phyloP scores from a whole-genome alignment of 2,329 filamentous ascomycete species.

The Colletotrichum camelliae region DNA sequence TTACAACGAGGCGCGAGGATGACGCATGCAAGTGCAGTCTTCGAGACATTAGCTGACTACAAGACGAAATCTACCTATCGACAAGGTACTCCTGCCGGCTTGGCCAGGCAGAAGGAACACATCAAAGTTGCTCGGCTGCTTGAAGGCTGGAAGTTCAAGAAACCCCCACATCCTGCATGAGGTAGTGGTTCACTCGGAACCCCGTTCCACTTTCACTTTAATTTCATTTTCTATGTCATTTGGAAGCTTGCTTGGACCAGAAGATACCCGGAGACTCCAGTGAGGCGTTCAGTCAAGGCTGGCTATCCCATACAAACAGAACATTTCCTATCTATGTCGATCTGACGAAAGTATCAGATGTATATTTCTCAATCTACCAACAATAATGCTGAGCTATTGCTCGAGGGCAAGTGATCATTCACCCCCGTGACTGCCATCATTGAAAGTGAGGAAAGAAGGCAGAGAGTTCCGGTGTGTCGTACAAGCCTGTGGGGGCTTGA shows the following conservation, averaged over 20 bases:
- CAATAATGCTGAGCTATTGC: not conserved
- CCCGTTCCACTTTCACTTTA: not conserved
- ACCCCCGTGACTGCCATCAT: not conserved
- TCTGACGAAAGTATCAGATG: not conserved
- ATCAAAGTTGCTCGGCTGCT: constrained; percentile 19
- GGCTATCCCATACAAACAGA: not conserved
- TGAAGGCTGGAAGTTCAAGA: constrained; percentile 22
- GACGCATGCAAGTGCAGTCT: constrained; percentile 27
- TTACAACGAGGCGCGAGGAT: constrained; percentile 25
- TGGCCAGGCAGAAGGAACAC: constrained; percentile 27
- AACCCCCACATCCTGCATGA: not conserved
- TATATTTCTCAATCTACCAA: not conserved
- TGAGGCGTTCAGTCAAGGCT: not conserved
- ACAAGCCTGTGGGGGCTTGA: constrained; percentile 24
- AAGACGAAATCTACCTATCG: constrained; percentile 22
- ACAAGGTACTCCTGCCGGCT: constrained; percentile 28
- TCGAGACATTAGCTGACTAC: constrained; percentile 24
- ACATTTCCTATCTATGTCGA: not conserved
- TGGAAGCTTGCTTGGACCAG: not conserved
- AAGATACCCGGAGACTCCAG: constrained; percentile 6
- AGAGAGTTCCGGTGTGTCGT: constrained; percentile 27
- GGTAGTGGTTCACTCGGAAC: not conserved
- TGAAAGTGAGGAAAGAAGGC: constrained; percentile 27
- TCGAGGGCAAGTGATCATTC: not conserved
- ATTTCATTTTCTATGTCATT: not conserved